Base-by-base conservation (phyloP, 1,284 basidiomycete genomes). In the Irpex lacteus region DNA sequence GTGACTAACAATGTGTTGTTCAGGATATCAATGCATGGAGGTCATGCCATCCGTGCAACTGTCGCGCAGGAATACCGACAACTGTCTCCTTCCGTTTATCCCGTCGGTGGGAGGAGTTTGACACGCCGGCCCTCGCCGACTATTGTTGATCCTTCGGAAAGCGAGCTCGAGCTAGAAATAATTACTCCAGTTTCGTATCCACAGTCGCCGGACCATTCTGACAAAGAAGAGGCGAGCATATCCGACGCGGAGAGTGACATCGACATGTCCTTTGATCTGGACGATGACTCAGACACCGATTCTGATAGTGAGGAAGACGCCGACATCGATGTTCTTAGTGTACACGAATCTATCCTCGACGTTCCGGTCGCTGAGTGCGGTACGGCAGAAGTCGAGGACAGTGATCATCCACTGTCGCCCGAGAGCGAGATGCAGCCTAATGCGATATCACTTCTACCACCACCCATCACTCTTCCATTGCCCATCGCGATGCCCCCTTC, bases 271-370 rank as follows among this genome's bases (percentile, higher is more conserved):
- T 37, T 40, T 44, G 63, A 58, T 7, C 34, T 32, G 15, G 63
- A 64, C 6, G 26, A 53, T 40, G 62, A 63, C 13, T 13, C 19
- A 32, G 36, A 36, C 13, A n/a, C 19, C 37, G 38, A 44, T 34
- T 26, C 8, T 38, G 55, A 34, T 37, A 18, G 15, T 9, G 55
- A 53, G 5, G 49, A 56, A 18, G 63, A 65, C 55, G 59, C 18
- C 47, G 21, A 15, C 15, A 32, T 47, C 37, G 59, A 60, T 26
- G 26, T 38, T 37, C 18, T 50, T 37, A 60, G 52, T 53, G 32
- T 34, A 19, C 64, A 65, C 59, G 64, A 65, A 53, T 55, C 59
- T 18, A 57, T 65, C 52, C 44, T 65, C 36, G 64, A 65, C 52
- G 61, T 65, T 32, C 18, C 37, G 21, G n/a, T 60, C 38, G 15